Evolutionary conservation across 1,284 basidiomycete genomes (phyloP), one percentile per base, ranked within the genome.

Genomic region (Naganishia cerealis): DNA sequence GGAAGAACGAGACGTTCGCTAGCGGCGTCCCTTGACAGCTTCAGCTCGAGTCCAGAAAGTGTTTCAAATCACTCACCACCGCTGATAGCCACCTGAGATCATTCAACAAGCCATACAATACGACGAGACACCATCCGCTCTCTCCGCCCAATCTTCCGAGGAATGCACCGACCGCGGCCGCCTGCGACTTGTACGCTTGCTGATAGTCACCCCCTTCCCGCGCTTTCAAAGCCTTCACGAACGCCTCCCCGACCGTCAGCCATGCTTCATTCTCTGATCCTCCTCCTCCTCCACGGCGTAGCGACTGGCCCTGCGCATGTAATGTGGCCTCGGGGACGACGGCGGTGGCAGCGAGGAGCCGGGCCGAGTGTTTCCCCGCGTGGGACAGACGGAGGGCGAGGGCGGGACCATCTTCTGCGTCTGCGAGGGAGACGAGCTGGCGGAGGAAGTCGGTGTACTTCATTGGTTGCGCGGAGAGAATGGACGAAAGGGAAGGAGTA

Each of bases 101-200:
- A 57, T 87, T 84, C 40, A 94, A 80, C 38, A 92, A 85, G 10
- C 88, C 87, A 75, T 92, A 93, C 38, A 94, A 78, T 0, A 88
- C 86, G 12, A 88, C 89, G 4, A 94, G 79, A 21, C 89, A 88
- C 92, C 92, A 94, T 3, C 90, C 87, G 24, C 87, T 87, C 75
- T 90, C 89, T 65, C 85, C 85, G 24, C 84, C 83, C 70, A 94
- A 88, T 81, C 87, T 93, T 18, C 88, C 86, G 69, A 88, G 85
- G 81, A 93, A 92, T 9, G 87, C 80, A 36, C 89, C 90, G 56
- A 79, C 66, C 38, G 54, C 21, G 38, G 39, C 50, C 21, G 61
- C 50, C 61, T 63, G 61, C 24, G 50, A 42, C 38, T 38, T 63
- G 26, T 63, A 63, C 50, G 61, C 61, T 1, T 18, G n/a, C 39